Conservation (phyloP, 768 basidiomycete genomes). For the Psilocybe cyanescens region DNA sequence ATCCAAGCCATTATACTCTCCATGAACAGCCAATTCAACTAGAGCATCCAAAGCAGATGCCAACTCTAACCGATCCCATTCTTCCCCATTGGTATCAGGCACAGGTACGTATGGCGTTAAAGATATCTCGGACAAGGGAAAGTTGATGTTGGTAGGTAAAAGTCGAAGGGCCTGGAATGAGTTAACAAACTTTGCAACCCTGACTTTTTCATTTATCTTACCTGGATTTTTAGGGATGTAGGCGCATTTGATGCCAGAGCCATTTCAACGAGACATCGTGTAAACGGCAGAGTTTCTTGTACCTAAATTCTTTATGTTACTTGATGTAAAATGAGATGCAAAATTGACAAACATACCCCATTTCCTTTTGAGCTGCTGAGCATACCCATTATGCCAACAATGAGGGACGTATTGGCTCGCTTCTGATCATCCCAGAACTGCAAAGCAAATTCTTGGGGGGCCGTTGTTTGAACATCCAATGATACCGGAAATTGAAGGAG, state of each 20-base stretch:
- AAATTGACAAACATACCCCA: slow-evolving; percentile 45
- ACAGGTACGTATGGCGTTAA: slow-evolving; percentile 78
- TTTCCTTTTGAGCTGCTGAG: slow-evolving; percentile 75
- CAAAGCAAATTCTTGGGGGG: slow-evolving; percentile 89
- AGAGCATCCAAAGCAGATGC: slow-evolving; percentile 83
- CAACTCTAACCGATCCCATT: slow-evolving; percentile 87
- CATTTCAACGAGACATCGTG: slow-evolving; percentile 84
- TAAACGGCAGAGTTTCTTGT: slow-evolving; percentile 59
- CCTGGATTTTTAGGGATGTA: slow-evolving; percentile 84
- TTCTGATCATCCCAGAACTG: slow-evolving; percentile 98
- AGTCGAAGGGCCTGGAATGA: slow-evolving; percentile 45
- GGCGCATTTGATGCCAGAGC: slow-evolving; percentile 95
- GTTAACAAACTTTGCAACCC: not conserved
- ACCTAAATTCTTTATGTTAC: slow-evolving; percentile 37
- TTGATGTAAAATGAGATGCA: not conserved
- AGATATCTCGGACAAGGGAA: slow-evolving; percentile 68
- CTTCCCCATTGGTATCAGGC: slow-evolving; percentile 85
- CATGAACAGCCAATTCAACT: slow-evolving; percentile 82
- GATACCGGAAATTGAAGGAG: slow-evolving; percentile 73
- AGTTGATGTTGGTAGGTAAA: slow-evolving; percentile 52
- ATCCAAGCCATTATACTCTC: slow-evolving; percentile 81
- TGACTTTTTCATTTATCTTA: slow-evolving; percentile 28
- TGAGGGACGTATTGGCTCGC: slow-evolving; percentile 74
- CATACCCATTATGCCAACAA: slow-evolving; percentile 85
- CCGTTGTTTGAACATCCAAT: slow-evolving; percentile 55